Conservation (phyloP, 169 alveolate species). For the Neospora caninum region DNA sequence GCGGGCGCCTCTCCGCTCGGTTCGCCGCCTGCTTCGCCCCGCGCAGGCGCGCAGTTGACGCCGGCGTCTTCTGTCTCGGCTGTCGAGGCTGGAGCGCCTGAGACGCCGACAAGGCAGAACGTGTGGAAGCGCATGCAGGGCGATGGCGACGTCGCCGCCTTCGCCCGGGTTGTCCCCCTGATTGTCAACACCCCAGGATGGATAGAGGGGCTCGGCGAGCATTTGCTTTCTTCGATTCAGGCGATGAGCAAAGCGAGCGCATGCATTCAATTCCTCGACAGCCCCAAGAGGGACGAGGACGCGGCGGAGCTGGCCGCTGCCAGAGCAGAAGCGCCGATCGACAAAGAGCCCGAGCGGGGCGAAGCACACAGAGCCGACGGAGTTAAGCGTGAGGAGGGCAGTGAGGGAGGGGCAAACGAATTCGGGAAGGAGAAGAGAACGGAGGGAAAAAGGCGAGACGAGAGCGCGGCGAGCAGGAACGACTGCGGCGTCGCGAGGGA, state of each 20-base stretch:
- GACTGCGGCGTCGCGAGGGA: too few species aligned
- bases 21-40: too few species aligned
- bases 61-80: too few species aligned
- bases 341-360: background rate
- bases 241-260: background rate
- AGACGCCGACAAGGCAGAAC: background rate
- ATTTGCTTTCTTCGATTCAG: background rate
- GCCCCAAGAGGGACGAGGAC: background rate
- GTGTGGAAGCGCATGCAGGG: background rate
- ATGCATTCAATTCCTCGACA: background rate
- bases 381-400: background rate
- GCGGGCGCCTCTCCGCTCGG: too few species aligned
- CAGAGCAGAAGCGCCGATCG: background rate
- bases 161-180: background rate
- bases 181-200: conserved; percentile 12
- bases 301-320: background rate
- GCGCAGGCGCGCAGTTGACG: too few species aligned
- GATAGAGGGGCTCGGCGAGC: conserved; percentile 7
- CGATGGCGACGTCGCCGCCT: background rate
- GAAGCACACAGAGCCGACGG: background rate
- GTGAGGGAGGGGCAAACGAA: background rate
- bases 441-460: too few species aligned
- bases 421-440: too few species aligned
- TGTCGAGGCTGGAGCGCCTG: too few species aligned
- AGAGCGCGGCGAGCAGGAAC: too few species aligned